Percentiles rank a stretch among this genome's conserved stretches.
These are phyloP conservation scores for Aspergillus uvarum DNA, from an alignment of 2,329 filamentous ascomycete genomes.

Conservation along the genomic window DNA sequence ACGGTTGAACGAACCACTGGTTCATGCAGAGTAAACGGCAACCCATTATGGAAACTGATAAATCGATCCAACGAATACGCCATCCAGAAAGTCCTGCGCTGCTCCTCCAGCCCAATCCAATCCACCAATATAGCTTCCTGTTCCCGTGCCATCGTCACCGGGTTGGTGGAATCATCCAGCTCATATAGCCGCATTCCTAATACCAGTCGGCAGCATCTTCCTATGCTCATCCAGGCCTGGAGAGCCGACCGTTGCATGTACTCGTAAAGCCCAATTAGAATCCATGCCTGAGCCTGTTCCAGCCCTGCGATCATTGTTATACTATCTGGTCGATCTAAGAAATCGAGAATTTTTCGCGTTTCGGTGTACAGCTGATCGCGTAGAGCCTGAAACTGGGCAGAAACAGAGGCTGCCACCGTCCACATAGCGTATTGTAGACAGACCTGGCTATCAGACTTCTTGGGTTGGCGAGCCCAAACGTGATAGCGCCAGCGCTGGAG, in stretches of 20 bases:
- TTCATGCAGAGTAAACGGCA: conserved; percentile 31
- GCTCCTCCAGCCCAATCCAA: conserved; percentile 37
- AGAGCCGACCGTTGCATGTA: conserved; percentile 35
- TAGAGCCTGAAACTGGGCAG: conserved; percentile 32
- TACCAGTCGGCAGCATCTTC: conserved; percentile 39
- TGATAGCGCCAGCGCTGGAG: conserved; percentile 31
- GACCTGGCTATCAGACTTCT: conserved; percentile 17
- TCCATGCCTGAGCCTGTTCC: conserved; percentile 40
- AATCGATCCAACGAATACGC: conserved; percentile 41
- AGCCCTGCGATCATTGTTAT: conserved; percentile 18
- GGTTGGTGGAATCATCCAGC: conserved; percentile 29
- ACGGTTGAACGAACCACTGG: conserved; percentile 21
- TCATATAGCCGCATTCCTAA: conserved; percentile 39
- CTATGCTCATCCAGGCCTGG: conserved; percentile 39
- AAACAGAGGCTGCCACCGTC: conserved; percentile 36
- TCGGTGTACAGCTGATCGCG: conserved; percentile 28
- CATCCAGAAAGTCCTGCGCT: conserved; percentile 43
- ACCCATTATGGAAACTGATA: conserved; percentile 32
- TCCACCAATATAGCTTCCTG: conserved; percentile 17
- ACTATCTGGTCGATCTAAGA: conserved; percentile 14
- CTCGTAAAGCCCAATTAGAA: conserved; percentile 41
- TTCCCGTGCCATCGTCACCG: conserved; percentile 13
- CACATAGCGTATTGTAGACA: conserved; percentile 41
- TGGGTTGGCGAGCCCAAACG: conserved; percentile 23
- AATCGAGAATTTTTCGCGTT: conserved; percentile 26